phyloP scores from a whole-genome alignment of 2,329 filamentous ascomycete species.

The Mariannaea sp. region DNA sequence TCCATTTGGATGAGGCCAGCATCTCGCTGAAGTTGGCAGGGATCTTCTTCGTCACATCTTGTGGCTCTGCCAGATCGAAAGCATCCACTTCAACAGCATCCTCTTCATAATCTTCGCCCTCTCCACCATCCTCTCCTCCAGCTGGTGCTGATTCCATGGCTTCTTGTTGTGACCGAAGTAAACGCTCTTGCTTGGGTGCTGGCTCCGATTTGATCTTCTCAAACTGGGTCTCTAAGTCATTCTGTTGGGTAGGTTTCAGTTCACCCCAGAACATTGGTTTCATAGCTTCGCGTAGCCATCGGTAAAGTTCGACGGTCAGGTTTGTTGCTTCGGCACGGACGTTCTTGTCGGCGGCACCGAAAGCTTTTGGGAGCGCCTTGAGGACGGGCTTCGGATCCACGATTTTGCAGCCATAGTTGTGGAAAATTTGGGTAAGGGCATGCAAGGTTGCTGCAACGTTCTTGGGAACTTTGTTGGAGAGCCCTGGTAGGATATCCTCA shows the following conservation, averaged over 20 bases:
- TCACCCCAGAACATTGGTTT: constrained; percentile 98
- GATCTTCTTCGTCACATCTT: constrained; percentile 83
- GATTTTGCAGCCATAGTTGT: constrained; percentile 93
- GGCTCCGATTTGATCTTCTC: constrained; percentile 90
- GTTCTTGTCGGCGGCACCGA: constrained; percentile 97
- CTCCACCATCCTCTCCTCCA: constrained; percentile 63
- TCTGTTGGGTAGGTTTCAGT: constrained; percentile 92
- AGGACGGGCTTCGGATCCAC: constrained; percentile 91
- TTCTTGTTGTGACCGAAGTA: constrained; percentile 87
- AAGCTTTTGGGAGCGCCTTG: constrained; percentile 86
- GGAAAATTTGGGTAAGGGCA: constrained; percentile 81
- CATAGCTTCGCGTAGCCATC: constrained; percentile 97
- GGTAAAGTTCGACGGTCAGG: constrained; percentile 90
- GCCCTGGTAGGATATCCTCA: constrained; percentile 82
- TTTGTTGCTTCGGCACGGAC: constrained; percentile 92
- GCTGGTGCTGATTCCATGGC: constrained; percentile 71
- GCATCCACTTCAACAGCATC: constrained; percentile 71
- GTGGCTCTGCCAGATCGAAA: constrained; percentile 81
- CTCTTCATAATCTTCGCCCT: constrained; percentile 56
- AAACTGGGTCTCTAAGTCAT: constrained; percentile 90
- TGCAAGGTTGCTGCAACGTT: constrained; percentile 73
- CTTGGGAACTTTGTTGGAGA: constrained; percentile 91
- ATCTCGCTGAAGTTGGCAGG: constrained; percentile 82
- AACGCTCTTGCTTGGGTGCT: constrained; percentile 84
- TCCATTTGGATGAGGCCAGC: constrained; percentile 93